phyloP scores from a whole-genome alignment of 83 land plant genomes.

The Picea engelmannii region DNA sequence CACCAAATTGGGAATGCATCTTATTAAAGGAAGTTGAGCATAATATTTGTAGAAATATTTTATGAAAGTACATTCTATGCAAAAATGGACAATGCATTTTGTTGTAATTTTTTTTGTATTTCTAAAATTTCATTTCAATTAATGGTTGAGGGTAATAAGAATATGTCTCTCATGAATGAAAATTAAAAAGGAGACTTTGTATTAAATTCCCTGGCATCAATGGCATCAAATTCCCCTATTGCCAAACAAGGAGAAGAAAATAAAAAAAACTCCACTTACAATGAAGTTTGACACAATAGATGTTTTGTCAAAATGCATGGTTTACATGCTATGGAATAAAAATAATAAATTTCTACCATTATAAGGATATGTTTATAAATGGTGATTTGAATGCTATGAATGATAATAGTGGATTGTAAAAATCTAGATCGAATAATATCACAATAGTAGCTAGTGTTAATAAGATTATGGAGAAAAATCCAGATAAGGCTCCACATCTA shows the following conservation, averaged over 20 bases:
- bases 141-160: too few relatives aligned
- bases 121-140: too few relatives aligned
- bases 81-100: too few relatives aligned
- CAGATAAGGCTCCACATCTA: neutral
- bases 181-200: too few relatives aligned
- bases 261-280: neutral
- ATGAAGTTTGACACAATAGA: neutral
- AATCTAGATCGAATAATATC: neutral
- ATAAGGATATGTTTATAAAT: neutral
- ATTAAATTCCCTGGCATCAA: too few relatives aligned
- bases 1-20: too few relatives aligned
- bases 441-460: neutral
- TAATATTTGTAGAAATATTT: too few relatives aligned
- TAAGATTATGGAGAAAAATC: neutral
- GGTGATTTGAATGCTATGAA: neutral
- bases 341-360: neutral
- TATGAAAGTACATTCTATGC: too few relatives aligned
- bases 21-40: too few relatives aligned
- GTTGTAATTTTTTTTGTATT: too few relatives aligned
- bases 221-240: too few relatives aligned
- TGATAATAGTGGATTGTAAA: neutral
- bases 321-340: neutral
- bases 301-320: neutral
- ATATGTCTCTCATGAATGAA: too few relatives aligned
- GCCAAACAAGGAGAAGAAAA: neutral